phyloP scores from a whole-genome alignment of 352 stramenopile genomes.

The Globisporangium recalcitrans region DNA sequence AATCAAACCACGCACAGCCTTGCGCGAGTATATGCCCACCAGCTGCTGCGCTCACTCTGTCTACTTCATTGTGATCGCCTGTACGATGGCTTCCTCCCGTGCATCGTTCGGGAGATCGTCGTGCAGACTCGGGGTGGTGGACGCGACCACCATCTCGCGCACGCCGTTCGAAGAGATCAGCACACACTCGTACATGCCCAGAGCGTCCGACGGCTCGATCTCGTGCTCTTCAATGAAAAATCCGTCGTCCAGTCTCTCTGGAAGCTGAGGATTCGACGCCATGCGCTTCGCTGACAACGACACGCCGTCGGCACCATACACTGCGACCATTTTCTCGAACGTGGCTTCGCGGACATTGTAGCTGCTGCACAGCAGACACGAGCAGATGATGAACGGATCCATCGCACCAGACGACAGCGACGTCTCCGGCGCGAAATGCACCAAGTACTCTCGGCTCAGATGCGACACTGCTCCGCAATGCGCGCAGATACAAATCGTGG shows the following conservation, averaged over 20 bases:
- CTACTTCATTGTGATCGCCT: slow-evolving; percentile 35
- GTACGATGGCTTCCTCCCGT: slow-evolving; percentile 41
- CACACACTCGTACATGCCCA: slow-evolving; percentile 37
- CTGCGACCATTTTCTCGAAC: slow-evolving; percentile 45
- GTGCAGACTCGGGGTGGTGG: slow-evolving; percentile 6
- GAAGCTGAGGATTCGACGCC: slow-evolving; percentile 25
- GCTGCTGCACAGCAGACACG: slow-evolving; percentile 65
- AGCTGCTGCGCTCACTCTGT: too few species aligned
- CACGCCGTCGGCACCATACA: slow-evolving; percentile 46
- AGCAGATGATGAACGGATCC: slow-evolving; percentile 39
- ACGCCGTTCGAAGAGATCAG: slow-evolving; percentile 51
- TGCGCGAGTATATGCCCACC: background rate
- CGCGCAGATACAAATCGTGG: slow-evolving; percentile 46
- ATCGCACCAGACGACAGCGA: slow-evolving; percentile 15
- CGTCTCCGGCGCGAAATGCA: slow-evolving; percentile 9
- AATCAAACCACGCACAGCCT: background rate
- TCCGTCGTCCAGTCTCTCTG: slow-evolving; percentile 29
- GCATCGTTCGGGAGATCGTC: slow-evolving; percentile 33
- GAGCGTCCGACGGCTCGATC: slow-evolving; percentile 21
- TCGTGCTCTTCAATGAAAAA: slow-evolving; percentile 61
- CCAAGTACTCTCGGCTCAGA: slow-evolving; percentile 39
- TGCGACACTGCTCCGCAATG: slow-evolving; percentile 58
- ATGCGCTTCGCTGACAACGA: slow-evolving; percentile 30
- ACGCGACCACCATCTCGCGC: slow-evolving; percentile 34
- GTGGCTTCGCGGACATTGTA: slow-evolving; percentile 65